phyloP scores from a whole-genome alignment of 2,329 filamentous ascomycete genomes.

The Tothia fuscella region DNA sequence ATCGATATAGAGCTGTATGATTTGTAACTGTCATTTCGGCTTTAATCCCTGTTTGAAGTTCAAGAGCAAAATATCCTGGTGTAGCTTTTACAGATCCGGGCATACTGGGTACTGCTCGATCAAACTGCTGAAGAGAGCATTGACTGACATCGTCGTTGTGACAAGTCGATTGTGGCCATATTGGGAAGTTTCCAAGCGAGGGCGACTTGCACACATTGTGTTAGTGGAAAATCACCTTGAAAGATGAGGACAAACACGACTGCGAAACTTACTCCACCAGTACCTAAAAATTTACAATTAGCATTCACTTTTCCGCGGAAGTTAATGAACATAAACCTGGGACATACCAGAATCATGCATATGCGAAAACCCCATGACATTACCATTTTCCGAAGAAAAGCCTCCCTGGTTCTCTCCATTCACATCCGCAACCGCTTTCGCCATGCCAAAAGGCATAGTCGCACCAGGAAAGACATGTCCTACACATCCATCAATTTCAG shows the following conservation, averaged over 20 bases:
- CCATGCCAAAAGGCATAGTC: constrained; percentile 36
- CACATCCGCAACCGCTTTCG: constrained; percentile 33
- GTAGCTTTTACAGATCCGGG: constrained; percentile 40
- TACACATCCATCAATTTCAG: constrained; percentile 9
- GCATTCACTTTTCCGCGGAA: constrained; percentile 13
- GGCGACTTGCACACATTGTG: too few relatives aligned
- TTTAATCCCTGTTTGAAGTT: constrained; percentile 42
- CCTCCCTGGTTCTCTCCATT: constrained; percentile 42
- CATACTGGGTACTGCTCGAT: constrained; percentile 38
- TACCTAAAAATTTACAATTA: constrained; percentile 18
- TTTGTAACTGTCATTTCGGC: constrained; percentile 51
- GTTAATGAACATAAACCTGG: constrained; percentile 18
- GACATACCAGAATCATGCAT: constrained; percentile 37
- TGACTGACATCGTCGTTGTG: constrained; percentile 47
- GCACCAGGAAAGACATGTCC: constrained; percentile 37
- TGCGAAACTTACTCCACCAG: constrained; percentile 17
- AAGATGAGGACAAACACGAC: not conserved
- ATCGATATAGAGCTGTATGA: constrained; percentile 49
- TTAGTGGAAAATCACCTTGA: too few relatives aligned
- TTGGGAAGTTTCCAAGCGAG: constrained; percentile 60
- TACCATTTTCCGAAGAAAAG: constrained; percentile 35
- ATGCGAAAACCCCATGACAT: constrained; percentile 31
- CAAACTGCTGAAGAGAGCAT: constrained; percentile 39
- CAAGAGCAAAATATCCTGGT: constrained; percentile 49
- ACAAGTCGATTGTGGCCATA: constrained; percentile 56